These are phyloP conservation scores for Spinacia oleracea DNA, from an alignment of 179 eudicot genomes.

Conservation along the genomic window DNA sequence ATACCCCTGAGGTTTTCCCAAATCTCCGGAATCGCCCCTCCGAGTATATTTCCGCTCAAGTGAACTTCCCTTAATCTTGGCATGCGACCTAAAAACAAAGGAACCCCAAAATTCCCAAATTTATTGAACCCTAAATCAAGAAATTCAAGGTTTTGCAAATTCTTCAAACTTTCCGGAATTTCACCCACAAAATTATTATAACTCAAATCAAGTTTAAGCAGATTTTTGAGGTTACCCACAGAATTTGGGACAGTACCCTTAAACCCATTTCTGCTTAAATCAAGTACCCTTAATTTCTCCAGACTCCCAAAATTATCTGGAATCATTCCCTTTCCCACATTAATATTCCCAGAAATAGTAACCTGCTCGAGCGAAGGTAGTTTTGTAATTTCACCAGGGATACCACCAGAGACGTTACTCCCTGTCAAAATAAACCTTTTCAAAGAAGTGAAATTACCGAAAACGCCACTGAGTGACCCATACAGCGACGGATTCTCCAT, in stretches of 20 bases:
- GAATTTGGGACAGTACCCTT: conserved; percentile 50
- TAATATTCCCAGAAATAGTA: conserved; percentile 53
- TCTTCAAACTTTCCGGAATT: conserved; percentile 52
- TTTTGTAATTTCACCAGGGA: conserved; percentile 49
- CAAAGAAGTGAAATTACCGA: conserved; percentile 39
- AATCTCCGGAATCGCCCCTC: conserved; percentile 87
- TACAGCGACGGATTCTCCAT: conserved; percentile 59
- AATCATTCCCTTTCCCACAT: conserved; percentile 34
- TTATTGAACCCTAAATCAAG: conserved; percentile 65
- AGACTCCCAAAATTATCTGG: conserved; percentile 33
- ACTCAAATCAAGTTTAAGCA: conserved; percentile 69
- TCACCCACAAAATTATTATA: conserved; percentile 47
- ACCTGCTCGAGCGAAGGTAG: conserved; percentile 50
- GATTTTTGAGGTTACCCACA: conserved; percentile 37
- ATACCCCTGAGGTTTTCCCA: conserved; percentile 74
- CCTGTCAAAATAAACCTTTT: conserved; percentile 66
- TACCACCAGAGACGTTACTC: conserved; percentile 45
- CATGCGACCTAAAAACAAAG: conserved; percentile 57
- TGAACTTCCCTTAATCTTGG: conserved; percentile 51
- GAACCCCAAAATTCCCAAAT: conserved; percentile 61
- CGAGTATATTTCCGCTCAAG: conserved; percentile 72
- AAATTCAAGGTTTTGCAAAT: conserved; percentile 50
- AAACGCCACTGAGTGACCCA: conserved; percentile 42
- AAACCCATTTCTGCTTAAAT: conserved; percentile 58
- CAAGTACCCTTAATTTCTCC: conserved; percentile 61